Conservation (phyloP, 2,329 filamentous ascomycete genomes). For the Aspergillus thermomutatus region DNA sequence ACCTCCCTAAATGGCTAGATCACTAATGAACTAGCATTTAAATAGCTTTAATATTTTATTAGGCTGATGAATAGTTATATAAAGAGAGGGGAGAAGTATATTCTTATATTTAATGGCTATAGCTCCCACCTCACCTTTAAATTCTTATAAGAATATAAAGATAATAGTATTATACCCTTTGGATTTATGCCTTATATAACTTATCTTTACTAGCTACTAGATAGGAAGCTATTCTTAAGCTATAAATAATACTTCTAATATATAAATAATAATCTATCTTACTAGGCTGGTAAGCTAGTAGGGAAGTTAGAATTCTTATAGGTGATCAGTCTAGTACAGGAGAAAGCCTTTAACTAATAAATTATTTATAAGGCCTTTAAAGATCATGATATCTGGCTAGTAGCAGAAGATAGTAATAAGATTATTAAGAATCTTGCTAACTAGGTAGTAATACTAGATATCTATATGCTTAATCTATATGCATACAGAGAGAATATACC, state of each 20-base stretch:
- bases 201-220: neutral
- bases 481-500: too few species aligned
- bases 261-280: neutral
- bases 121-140: neutral
- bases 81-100: neutral
- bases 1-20: neutral
- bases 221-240: neutral
- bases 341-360: neutral
- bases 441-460: neutral
- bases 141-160: neutral
- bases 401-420: neutral
- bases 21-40: neutral
- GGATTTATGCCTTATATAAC: neutral
- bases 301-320: neutral
- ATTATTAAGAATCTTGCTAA: neutral
- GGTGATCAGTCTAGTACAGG: neutral
- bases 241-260: neutral
- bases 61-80: neutral
- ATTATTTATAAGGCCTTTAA: neutral
- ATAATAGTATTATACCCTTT: neutral
- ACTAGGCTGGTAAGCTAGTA: neutral
- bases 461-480: neutral
- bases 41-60: neutral
- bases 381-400: neutral
- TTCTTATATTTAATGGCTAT: neutral